Base-by-base conservation (phyloP, 1,284 basidiomycete genomes). In the Cystobasidium pallidum region DNA sequence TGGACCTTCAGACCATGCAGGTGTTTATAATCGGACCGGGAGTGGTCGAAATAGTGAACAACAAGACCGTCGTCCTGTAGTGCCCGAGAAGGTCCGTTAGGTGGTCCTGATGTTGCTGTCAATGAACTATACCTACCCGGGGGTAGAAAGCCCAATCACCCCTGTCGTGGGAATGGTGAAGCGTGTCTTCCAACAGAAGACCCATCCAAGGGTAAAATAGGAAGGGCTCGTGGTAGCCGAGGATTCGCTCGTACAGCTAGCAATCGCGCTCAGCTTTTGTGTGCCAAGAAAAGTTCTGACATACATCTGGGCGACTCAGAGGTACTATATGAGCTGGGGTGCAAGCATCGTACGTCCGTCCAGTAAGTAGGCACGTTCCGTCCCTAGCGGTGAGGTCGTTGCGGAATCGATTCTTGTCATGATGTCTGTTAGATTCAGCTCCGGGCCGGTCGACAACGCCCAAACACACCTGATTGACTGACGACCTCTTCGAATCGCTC, bases 221-320 rank as follows among this genome's bases (percentile, higher is more conserved):
- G 30, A 36, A 36, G 57, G 39, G 32, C 11, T 36, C 57, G 34
- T 34, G 10, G 32, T 59, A 36, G n/a, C 30, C 57, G 57, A 59
- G 57, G 39, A 59, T 59, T 17, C 30, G 57, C 32, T 34, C 26
- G 57, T 59, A 59, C n/a, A 45, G 43, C 43, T 45, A 45, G 43
- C 7, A 45, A 8, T n/a, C 15, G 11, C n/a, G 43, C 43, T 45
- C 43, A 45, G 43, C 43, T 8, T 45, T 45, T 8, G n/a, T 6
- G 43, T 15, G 57, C 39, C 30, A 30, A 13, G 30, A 41, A 10
- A 59, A 41, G 21, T 10, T 30, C 21, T 7, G 30, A 32, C 57
- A n/a, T 59, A 59, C 57, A 32, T 59, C 57, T 34, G 32, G 21
- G 30, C 57, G 57, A 34, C 57, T 59, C n/a, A 59, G 57, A 59